Conservation (phyloP, 805 yeast species). For the Kuraishia ogatae region DNA sequence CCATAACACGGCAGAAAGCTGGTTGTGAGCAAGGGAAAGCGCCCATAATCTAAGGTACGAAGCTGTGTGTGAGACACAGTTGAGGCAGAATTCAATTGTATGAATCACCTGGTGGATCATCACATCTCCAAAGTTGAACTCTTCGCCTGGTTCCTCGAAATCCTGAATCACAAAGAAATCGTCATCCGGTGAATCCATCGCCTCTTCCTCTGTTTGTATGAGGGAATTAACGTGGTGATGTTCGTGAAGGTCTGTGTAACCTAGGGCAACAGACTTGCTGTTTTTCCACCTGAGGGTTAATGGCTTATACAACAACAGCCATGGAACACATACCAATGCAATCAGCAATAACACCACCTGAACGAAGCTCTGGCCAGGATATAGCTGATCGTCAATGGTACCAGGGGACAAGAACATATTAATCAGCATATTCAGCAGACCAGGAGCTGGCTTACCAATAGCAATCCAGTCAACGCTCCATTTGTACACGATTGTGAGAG, state of each 20-base stretch:
- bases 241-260: conserved; percentile 45
- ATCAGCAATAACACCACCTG: conserved; percentile 64
- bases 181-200: conserved; percentile 16
- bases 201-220: conserved; percentile 11
- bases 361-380: conserved; percentile 67
- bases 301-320: conserved; percentile 83
- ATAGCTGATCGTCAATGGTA: conserved; percentile 68
- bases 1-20: conserved; percentile 93
- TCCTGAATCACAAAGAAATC: conserved; percentile 31
- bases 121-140: conserved; percentile 79
- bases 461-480: conserved; percentile 92
- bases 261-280: conserved; percentile 38
- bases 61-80: conserved; percentile 98
- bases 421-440: conserved; percentile 88
- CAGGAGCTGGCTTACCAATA: conserved; percentile 76
- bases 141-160: conserved; percentile 45
- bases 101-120: conserved; percentile 97
- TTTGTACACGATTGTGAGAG: conserved; percentile 81
- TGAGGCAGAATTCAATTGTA: conserved; percentile 94
- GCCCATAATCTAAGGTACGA: conserved; percentile 97
- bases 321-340: conserved; percentile 90
- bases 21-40: conserved; percentile 92
- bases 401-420: conserved; percentile 96
- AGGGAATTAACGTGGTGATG: conserved; percentile 18
- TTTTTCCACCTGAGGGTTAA: conserved; percentile 39